Evolutionary conservation across 148 eudicot species (phyloP).

Genomic region (Euryodendron excelsum): DNA sequence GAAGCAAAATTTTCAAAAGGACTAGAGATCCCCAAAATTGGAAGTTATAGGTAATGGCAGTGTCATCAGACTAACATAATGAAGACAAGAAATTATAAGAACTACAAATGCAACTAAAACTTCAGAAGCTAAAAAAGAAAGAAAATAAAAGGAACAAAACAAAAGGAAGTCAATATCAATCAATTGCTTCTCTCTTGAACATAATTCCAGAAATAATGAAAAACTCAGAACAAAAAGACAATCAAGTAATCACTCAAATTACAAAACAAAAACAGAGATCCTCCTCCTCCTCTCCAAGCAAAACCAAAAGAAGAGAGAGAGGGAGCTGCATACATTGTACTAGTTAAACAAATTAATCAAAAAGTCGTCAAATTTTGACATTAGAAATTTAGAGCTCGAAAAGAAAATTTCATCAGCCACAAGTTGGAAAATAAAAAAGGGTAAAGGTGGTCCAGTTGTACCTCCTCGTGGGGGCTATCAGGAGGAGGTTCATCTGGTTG

Average conservation of each 20-base stretch:
- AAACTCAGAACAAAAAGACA: background rate
- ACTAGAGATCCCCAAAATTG: background rate
- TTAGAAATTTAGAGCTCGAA: background rate
- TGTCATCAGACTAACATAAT: background rate
- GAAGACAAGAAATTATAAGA: background rate
- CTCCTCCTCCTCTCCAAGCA: no score
- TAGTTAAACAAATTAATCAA: background rate
- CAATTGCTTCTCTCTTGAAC: background rate
- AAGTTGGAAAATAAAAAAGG: no score
- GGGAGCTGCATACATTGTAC: no score
- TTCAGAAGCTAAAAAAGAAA: background rate
- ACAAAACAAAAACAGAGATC: background rate
- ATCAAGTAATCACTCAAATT: background rate
- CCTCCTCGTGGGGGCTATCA: constrained; percentile 43
- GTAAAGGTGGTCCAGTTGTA: background rate
- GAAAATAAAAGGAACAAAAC: background rate
- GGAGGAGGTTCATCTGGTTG: constrained; percentile 28
- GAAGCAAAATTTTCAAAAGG: no score
- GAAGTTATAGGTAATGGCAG: background rate
- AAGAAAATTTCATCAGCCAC: no score
- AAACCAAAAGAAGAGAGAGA: background rate
- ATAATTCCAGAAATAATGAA: background rate
- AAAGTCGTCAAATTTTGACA: background rate
- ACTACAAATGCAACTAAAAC: no score
- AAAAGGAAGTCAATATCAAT: background rate